Evolutionary conservation across 1,139 yeast genomes (phyloP).

Genomic region (Wickerhamomyces sp.): DNA sequence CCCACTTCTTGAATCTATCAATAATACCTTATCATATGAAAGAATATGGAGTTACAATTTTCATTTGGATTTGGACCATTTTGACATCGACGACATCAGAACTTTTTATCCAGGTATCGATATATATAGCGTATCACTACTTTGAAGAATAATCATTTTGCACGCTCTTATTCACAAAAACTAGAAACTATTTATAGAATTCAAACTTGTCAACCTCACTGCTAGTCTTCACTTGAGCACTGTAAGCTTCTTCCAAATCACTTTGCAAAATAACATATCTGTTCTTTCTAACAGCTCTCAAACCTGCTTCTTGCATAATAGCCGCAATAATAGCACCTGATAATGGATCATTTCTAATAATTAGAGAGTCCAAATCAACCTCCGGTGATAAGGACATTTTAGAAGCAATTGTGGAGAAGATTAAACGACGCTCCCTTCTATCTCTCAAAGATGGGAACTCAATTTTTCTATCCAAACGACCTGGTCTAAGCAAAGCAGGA

Average conservation of each 20-base stretch:
- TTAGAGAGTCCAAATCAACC: slow-evolving; percentile 90
- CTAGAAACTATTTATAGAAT: slow-evolving; percentile 65
- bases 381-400: slow-evolving; percentile 98
- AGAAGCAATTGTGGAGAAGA: slow-evolving; percentile 93
- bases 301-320: slow-evolving; percentile 99
- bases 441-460: slow-evolving; percentile 95
- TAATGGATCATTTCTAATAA: slow-evolving; percentile 91
- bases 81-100: slow-evolving; percentile 41
- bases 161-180: neutral
- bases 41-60: slow-evolving; percentile 38
- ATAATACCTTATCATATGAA: slow-evolving; percentile 19
- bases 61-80: slow-evolving; percentile 66
- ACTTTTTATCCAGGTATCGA: slow-evolving; percentile 53
- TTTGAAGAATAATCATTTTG: neutral
- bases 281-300: slow-evolving; percentile 96
- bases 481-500: slow-evolving; percentile 96
- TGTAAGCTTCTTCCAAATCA: slow-evolving; percentile 96
- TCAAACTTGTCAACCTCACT: slow-evolving; percentile 96
- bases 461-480: slow-evolving; percentile 96
- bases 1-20: slow-evolving; percentile 17
- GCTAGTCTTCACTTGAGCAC: slow-evolving; percentile 92
- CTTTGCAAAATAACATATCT: slow-evolving; percentile 93
- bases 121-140: slow-evolving; percentile 21
- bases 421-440: slow-evolving; percentile 94
- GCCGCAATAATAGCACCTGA: slow-evolving; percentile 99